phyloP scores from a whole-genome alignment of 1,284 basidiomycete species.

The Ganoderma resinaceum region DNA sequence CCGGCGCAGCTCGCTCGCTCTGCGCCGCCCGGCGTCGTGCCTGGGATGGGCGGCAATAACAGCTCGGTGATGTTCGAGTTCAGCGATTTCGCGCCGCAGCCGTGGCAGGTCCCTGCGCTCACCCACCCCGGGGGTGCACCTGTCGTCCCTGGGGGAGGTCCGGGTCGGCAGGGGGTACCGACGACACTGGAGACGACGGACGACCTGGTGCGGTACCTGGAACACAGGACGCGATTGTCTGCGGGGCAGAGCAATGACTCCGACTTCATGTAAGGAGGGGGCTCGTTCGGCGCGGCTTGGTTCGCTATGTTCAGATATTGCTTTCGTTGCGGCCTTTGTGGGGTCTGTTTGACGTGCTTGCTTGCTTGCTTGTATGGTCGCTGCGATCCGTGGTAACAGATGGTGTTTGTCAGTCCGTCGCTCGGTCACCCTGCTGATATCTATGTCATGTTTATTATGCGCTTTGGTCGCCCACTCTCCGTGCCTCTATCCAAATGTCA shows the following conservation, averaged over 20 bases:
- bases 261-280: slow-evolving; percentile 29
- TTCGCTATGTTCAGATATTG: neutral
- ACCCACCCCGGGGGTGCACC: neutral
- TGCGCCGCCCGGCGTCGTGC: slow-evolving; percentile 11
- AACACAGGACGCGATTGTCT: slow-evolving; percentile 34
- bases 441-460: slow-evolving; percentile 16
- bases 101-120: slow-evolving; percentile 24
- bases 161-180: slow-evolving; percentile 14
- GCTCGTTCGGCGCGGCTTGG: neutral
- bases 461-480: slow-evolving; percentile 9
- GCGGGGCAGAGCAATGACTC: slow-evolving; percentile 28
- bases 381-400: neutral
- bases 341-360: neutral
- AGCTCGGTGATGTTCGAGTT: slow-evolving; percentile 19
- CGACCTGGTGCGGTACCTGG: slow-evolving; percentile 35
- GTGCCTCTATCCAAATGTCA: neutral
- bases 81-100: slow-evolving; percentile 32
- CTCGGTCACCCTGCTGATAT: neutral
- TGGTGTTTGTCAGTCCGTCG: neutral
- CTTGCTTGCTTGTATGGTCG: neutral
- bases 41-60: slow-evolving; percentile 3
- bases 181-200: slow-evolving; percentile 37
- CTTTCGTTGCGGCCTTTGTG: neutral
- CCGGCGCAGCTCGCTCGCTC: slow-evolving; percentile 14
- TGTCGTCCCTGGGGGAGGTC: neutral